phyloP scores from a whole-genome alignment of 352 stramenopile genomes.

The Pythium brachiatum region DNA sequence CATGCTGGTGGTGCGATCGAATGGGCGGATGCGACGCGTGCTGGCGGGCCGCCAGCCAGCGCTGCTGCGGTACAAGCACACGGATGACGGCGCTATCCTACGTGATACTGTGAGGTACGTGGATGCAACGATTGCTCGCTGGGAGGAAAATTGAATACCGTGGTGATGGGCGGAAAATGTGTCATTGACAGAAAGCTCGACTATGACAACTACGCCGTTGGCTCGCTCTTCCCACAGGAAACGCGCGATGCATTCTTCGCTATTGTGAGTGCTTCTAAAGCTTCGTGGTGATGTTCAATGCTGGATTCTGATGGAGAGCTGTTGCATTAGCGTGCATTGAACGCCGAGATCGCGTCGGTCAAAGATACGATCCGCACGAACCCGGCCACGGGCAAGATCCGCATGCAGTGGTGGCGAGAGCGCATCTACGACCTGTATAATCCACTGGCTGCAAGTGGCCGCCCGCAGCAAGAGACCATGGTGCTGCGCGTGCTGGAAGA shows the following conservation, averaged over 20 bases:
- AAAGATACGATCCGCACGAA: constrained; percentile 89
- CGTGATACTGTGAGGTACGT: constrained; percentile 45
- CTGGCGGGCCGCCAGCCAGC: not conserved
- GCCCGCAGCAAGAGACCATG: constrained; percentile 43
- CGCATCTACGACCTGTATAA: constrained; percentile 73
- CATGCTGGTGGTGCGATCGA: constrained; percentile 35
- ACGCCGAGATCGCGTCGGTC: constrained; percentile 88
- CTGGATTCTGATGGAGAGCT: not conserved
- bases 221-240: constrained; percentile 62
- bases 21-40: not conserved
- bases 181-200: constrained; percentile 59
- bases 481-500: constrained; percentile 66
- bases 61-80: constrained; percentile 25
- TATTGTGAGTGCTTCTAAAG: constrained; percentile 40
- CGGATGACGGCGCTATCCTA: constrained; percentile 30
- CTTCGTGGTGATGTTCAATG: not conserved
- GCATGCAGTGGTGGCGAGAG: constrained; percentile 92
- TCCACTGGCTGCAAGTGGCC: constrained; percentile 3
- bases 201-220: constrained; percentile 83
- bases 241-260: constrained; percentile 73
- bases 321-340: constrained; percentile 71
- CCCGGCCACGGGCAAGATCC: constrained; percentile 82
- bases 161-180: not conserved
- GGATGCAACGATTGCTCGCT: not conserved
- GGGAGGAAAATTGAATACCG: not conserved